Percentiles rank a stretch among this genome's conserved stretches.
Conservation (phyloP, 345 rosid species). For the Salix arbutifolia region DNA sequence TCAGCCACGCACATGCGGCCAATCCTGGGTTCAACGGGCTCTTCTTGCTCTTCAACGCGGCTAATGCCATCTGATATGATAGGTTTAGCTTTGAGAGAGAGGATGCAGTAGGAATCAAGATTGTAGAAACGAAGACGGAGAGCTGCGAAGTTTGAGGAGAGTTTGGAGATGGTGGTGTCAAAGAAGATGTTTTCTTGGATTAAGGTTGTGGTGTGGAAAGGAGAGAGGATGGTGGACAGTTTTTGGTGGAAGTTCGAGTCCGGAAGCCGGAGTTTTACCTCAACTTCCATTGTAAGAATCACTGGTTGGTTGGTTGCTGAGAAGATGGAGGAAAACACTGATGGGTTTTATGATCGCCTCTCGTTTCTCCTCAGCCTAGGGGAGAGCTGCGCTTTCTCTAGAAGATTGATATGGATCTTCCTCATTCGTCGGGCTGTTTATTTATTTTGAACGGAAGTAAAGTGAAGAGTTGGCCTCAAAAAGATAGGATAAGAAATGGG, state of each 20-base stretch:
- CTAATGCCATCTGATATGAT: constrained; percentile 19
- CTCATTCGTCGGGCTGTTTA: too few relatives aligned
- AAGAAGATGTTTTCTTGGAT: constrained; percentile 27
- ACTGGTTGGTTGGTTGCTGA: background rate
- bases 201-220: constrained; percentile 18
- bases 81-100: constrained; percentile 27
- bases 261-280: constrained; percentile 23
- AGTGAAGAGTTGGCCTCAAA: too few relatives aligned
- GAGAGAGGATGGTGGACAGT: constrained; percentile 20
- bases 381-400: too few relatives aligned
- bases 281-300: constrained; percentile 18
- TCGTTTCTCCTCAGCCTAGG: too few relatives aligned
- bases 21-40: constrained; percentile 17
- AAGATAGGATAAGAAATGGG: too few relatives aligned
- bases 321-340: background rate
- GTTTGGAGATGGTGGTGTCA: constrained; percentile 17
- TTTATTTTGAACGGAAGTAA: too few relatives aligned
- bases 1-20: constrained; percentile 16
- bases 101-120: constrained; percentile 19
- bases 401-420: background rate
- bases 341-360: background rate
- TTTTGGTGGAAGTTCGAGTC: constrained; percentile 17
- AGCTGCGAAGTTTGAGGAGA: constrained; percentile 18
- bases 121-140: constrained; percentile 31
- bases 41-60: constrained; percentile 27